Evolutionary conservation across 768 basidiomycete species (phyloP), one percentile per base, ranked within the genome.

Genomic region (Rhizopogon rudus): DNA sequence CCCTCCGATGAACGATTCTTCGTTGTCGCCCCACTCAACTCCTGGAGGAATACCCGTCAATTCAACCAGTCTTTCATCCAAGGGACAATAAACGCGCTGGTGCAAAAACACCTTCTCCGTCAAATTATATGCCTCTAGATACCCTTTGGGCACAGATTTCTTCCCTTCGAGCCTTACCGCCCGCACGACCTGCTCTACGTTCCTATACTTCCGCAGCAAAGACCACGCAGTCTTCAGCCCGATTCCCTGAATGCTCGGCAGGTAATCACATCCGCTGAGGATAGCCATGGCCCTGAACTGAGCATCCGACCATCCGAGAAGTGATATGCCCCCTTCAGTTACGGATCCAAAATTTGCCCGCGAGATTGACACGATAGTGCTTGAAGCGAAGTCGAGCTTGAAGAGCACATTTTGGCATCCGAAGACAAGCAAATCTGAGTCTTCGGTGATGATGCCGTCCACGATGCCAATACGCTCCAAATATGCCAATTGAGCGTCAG

Each of bases 351-450:
- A 91, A 66, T 89, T 82, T 40, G 73, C 71, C 31, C 87, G 81
- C 14, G 80, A 81, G 61, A 93, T 85, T 50, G 78, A 81, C 12
- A 80, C 76, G 58, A 88, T 81, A n/a, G 84, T 85, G 53, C 72
- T 77, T 35, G 81, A 78, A 54, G 79, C 76, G 2, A 77, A 65
- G 70, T 98, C 95, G 29, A 98, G 78, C 71, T 98, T 98, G 80
- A 91, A 93, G n/a, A 97, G 81, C 10, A 97, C 93, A 52, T 81
- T 86, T 61, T 80, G 80, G 72, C 93, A 96, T n/a, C 96, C 97
- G 65, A 97, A 98, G 46, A 99, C 95, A 56, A 98, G 86, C 29
- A 99, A 78, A 70, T 99, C 97, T 0, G 95, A 98, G 72, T 98
- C 97, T 72, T 99, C 97, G 1, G 97, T 98, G 61, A 99, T 81